These are phyloP conservation scores for Coniella lustricola DNA, from an alignment of 2,329 filamentous ascomycete species.

Conservation along the genomic window DNA sequence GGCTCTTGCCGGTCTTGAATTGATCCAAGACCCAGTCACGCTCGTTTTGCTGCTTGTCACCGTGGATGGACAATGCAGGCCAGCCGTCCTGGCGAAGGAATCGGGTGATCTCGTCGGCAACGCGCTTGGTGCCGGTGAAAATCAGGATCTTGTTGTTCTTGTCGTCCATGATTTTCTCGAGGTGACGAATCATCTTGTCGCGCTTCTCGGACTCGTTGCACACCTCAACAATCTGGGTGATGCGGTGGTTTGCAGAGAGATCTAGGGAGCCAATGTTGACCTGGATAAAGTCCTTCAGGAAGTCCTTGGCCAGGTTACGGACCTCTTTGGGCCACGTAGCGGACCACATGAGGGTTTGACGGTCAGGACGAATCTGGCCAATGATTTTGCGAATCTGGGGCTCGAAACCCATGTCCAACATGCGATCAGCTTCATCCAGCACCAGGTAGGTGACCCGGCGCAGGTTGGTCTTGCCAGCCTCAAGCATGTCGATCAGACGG, in stretches of 20 bases:
- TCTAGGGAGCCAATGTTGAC: conserved; percentile 98
- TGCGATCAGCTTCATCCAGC: conserved; percentile 97
- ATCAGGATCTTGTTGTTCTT: conserved; percentile 92
- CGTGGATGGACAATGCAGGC: conserved; percentile 96
- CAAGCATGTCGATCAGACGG: conserved; percentile 97
- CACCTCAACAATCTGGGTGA: conserved; percentile 96
- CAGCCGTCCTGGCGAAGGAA: conserved; percentile 97
- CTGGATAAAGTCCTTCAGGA: conserved; percentile 93
- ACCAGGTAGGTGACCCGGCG: conserved; percentile 97
- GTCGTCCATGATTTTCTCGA: conserved; percentile 97
- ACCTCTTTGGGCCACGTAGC: conserved; percentile 99
- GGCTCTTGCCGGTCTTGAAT: conserved; percentile 99
- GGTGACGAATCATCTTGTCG: conserved; percentile 92
- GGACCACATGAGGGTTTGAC: conserved; percentile 99
- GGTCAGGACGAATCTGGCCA: conserved; percentile 91
- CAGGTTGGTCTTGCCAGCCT: conserved; percentile 95
- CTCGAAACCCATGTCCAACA: conserved; percentile 99
- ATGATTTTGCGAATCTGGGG: conserved; percentile 99
- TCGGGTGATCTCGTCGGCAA: conserved; percentile 94
- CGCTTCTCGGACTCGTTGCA: conserved; percentile 96
- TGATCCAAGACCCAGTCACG: conserved; percentile 99
- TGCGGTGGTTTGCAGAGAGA: conserved; percentile 92
- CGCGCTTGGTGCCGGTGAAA: conserved; percentile 89
- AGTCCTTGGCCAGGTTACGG: conserved; percentile 81
- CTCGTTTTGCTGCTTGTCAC: conserved; percentile 99